Base-by-base conservation (phyloP, 331 rosid genomes). In the Malus hybrid region DNA sequence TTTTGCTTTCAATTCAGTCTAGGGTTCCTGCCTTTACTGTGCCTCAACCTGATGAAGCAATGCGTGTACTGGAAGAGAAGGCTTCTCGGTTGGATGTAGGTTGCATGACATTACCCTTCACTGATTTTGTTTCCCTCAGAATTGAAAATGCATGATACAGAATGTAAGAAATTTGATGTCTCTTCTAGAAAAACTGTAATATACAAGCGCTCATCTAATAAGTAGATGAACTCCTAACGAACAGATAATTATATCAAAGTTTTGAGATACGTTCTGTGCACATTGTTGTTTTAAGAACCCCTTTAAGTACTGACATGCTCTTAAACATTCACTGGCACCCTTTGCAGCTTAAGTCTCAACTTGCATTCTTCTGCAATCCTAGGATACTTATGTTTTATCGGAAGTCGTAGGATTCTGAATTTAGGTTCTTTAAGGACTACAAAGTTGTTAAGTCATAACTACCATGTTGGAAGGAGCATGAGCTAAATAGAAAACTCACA, bases 21-120 rank as follows among this genome's bases (percentile, higher is more conserved):
- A 75, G 81, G 11, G 74, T 88, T 77, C 97, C 95, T 48, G 97
- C 99, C 73, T 85, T 91, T 63, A 94, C 97, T 14, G 93, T 88
- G 73, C 83, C 86, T 79, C 98, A 91, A 81, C 97, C 97, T 75
- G 96, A 88, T 28, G 98, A 90, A 88, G 97, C 95, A 79, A 90
- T 90, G 97, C 68, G 6, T 67, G 95, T 90, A 68, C 96, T 91
- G 77, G 82, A 82, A 86, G 95, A 87, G 80, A 94, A 86, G 82
- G 96, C 97, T 78, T 86, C 89, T 54, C 83, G 71, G 50, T 81
- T 91, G 81, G 83, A 85, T 76, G 98, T 94, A 83, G 80, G 95
- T 84, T 79, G 76, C 83, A 59, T 52, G 46, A 69, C 42, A 61
- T 44, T 78, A 71, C 80, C 72, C 39, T 34, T 66, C 42, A 67